phyloP scores from a whole-genome alignment of 345 rosid species.

The Eucalyptus decipiens region DNA sequence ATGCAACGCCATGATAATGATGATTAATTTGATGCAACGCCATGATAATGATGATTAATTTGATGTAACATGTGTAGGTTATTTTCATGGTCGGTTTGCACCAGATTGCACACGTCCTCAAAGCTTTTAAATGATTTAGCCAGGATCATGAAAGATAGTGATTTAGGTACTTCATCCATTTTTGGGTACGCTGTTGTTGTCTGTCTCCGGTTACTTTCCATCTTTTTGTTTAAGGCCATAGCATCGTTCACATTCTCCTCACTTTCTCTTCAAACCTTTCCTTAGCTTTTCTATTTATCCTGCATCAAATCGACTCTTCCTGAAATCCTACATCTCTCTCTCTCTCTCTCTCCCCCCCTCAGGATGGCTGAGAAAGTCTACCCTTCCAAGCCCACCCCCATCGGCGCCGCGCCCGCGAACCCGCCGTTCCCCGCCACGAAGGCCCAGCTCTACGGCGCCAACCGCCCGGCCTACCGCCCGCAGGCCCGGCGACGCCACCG shows the following conservation, averaged over 20 bases:
- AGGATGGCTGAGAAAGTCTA: constrained; percentile 51
- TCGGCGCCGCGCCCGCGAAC: constrained; percentile 7
- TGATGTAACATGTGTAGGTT: not conserved
- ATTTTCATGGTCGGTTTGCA: not conserved
- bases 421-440: constrained; percentile 57
- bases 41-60: not conserved
- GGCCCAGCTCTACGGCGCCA: constrained; percentile 58
- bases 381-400: constrained; percentile 46
- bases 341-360: not conserved
- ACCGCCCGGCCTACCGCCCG: constrained; percentile 73
- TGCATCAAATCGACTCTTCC: not conserved
- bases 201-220: not conserved
- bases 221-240: not conserved
- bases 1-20: too few relatives aligned
- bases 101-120: not conserved
- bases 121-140: not conserved
- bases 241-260: not conserved
- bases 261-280: not conserved
- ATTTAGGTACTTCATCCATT: not conserved
- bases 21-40: not conserved
- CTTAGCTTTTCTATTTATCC: not conserved
- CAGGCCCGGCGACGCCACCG: constrained; percentile 31
- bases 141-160: not conserved
- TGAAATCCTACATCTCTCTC: not conserved
- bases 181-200: not conserved